Conservation (phyloP, 129 eudicot genomes). For the Centrapalus pauciflorus region DNA sequence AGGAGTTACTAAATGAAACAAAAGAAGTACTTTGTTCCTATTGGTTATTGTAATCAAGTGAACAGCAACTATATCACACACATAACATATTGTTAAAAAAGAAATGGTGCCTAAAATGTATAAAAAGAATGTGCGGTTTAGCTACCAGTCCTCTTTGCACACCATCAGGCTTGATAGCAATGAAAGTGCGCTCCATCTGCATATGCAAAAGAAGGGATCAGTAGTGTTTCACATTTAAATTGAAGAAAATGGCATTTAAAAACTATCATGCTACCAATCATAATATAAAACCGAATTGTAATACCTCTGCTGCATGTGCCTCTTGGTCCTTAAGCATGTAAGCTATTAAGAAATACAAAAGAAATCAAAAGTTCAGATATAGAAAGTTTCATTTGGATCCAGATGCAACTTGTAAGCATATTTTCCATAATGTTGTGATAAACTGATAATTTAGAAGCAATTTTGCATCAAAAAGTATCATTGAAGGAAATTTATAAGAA, state of each 20-base stretch:
- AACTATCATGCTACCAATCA: not conserved
- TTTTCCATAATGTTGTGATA: not conserved
- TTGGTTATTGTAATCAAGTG: not conserved
- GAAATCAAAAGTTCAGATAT: not conserved
- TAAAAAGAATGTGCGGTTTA: not conserved
- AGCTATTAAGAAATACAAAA: conserved; percentile 34
- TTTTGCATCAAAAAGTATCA: not conserved
- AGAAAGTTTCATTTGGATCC: not conserved
- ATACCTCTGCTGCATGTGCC: conserved; percentile 87
- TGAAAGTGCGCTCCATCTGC: conserved; percentile 91
- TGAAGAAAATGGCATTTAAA: not conserved
- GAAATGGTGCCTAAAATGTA: not conserved
- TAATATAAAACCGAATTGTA: not conserved
- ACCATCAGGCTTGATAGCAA: conserved; percentile 99
- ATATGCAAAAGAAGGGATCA: conserved; percentile 6
- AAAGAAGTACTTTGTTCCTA: not conserved
- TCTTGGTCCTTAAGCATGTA: conserved; percentile 92
- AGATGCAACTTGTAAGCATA: not conserved
- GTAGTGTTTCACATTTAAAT: not conserved
- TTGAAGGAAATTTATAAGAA: not conserved
- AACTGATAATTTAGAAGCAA: not conserved
- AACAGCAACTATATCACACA: too few species aligned
- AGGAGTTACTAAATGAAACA: not conserved
- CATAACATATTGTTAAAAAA: not conserved
- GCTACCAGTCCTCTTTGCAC: conserved; percentile 96